These are phyloP conservation scores for Orobanche coerulescens DNA, from an alignment of 257 asterid genomes.

Conservation along the genomic window DNA sequence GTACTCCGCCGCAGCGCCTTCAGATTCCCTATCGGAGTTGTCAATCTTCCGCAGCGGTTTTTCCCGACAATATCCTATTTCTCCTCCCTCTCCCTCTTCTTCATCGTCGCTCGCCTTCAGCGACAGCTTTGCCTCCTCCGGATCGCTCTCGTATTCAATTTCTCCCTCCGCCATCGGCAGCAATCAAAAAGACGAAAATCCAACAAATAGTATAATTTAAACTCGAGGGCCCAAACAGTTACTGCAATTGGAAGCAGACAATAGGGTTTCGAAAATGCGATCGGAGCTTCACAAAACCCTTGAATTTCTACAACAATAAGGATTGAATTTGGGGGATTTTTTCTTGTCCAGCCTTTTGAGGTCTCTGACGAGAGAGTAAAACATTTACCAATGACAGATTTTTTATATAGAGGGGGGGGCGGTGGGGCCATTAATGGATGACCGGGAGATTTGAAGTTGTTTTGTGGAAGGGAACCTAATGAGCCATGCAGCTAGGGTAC, in stretches of 20 bases:
- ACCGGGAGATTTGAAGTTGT: conserved; percentile 4
- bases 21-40: conserved; percentile 67
- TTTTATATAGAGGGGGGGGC: conserved; percentile 3
- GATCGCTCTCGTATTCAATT: conserved; percentile 86
- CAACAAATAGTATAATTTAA: conserved; percentile 12
- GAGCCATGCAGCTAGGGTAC: conserved; percentile 21
- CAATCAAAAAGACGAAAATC: conserved; percentile 1
- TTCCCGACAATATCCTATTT: conserved; percentile 28
- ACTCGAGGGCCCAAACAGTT: conserved; percentile 2
- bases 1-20: conserved; percentile 62
- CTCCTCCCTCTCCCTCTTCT: conserved; percentile 46
- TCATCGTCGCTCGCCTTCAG: conserved; percentile 92
- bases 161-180: conserved; percentile 60
- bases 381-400: conserved; percentile 14
- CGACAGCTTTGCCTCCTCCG: conserved; percentile 85
- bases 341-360: not conserved
- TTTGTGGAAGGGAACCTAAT: conserved; percentile 16
- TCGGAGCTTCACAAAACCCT: conserved; percentile 23
- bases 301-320: conserved; percentile 11
- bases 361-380: conserved; percentile 21
- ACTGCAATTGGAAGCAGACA: not conserved
- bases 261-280: conserved; percentile 19
- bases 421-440: conserved; percentile 22
- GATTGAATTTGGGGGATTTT: conserved; percentile 13
- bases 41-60: conserved; percentile 39